These are phyloP conservation scores for Colletotrichum echinochloae DNA, from an alignment of 2,329 filamentous ascomycete species.

Conservation along the genomic window DNA sequence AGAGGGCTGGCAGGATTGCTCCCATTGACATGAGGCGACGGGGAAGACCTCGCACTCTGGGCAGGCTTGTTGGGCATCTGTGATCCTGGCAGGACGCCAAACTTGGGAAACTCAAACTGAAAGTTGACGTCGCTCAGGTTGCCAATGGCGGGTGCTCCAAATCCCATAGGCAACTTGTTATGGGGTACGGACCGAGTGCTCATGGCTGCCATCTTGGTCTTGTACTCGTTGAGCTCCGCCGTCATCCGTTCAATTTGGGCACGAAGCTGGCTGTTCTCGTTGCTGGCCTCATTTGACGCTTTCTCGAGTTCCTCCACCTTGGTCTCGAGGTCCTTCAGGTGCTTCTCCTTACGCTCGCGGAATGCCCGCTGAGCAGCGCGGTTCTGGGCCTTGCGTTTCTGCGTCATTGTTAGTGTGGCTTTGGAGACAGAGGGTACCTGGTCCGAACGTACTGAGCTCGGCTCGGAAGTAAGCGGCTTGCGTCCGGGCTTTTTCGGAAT, in stretches of 20 bases:
- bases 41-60: slow-evolving; percentile 17
- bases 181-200: slow-evolving; percentile 46
- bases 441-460: slow-evolving; percentile 81
- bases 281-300: slow-evolving; percentile 82
- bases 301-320: slow-evolving; percentile 84
- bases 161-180: slow-evolving; percentile 56
- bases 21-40: slow-evolving; percentile 40
- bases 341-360: slow-evolving; percentile 93
- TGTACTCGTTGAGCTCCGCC: slow-evolving; percentile 87
- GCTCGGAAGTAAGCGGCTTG: slow-evolving; percentile 95
- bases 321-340: slow-evolving; percentile 85
- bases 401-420: slow-evolving; percentile 30
- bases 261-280: slow-evolving; percentile 86
- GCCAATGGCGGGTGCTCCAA: slow-evolving; percentile 63
- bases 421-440: neutral
- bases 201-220: slow-evolving; percentile 81
- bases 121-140: slow-evolving; percentile 83
- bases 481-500: slow-evolving; percentile 94
- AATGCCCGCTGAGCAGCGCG: slow-evolving; percentile 93
- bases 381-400: slow-evolving; percentile 98
- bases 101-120: slow-evolving; percentile 95
- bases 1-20: slow-evolving; percentile 52
- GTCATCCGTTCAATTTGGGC: slow-evolving; percentile 91
- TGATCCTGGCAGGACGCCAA: slow-evolving; percentile 77
- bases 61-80: slow-evolving; percentile 45